Conservation (phyloP, 1,284 basidiomycete species). For the Cryptococcus sp. region DNA sequence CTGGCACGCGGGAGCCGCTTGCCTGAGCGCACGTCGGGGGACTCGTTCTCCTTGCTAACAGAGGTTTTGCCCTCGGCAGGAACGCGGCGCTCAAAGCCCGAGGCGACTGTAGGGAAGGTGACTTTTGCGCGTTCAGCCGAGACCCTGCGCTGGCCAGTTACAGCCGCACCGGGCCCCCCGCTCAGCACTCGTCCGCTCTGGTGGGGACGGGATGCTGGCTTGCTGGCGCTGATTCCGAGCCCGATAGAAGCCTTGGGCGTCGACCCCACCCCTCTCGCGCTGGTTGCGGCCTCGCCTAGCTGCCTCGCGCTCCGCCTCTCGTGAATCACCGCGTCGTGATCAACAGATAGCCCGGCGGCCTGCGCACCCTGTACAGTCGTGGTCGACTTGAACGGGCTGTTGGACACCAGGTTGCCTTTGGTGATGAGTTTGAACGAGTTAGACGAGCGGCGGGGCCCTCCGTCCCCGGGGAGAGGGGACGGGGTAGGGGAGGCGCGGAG, state of each 20-base stretch:
- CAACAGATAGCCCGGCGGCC: conserved; percentile 21
- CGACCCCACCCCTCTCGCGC: conserved; percentile 30
- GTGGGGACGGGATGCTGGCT: conserved; percentile 9
- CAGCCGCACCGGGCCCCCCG: conserved; percentile 21
- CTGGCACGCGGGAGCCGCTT: conserved; percentile 66
- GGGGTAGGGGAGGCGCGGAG: conserved; percentile 17
- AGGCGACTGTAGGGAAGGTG: conserved; percentile 20
- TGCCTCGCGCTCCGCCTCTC: conserved; percentile 30
- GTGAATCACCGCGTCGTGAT: conserved; percentile 34
- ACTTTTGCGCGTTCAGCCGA: conserved; percentile 34
- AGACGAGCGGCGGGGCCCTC: conserved; percentile 64
- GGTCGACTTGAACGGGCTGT: conserved; percentile 74
- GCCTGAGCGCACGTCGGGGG: conserved; percentile 56
- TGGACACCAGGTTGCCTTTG: conserved; percentile 76
- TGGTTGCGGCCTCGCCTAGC: conserved; percentile 31
- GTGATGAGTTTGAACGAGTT: conserved; percentile 77
- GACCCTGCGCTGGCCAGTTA: conserved; percentile 37
- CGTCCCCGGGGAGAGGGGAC: conserved; percentile 21
- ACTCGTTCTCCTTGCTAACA: conserved; percentile 60
- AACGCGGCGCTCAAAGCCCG: conserved; percentile 14
- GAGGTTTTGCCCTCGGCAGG: conserved; percentile 37
- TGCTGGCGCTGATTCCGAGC: conserved; percentile 33
- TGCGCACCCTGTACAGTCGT: conserved; percentile 33
- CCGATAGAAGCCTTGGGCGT: conserved; percentile 42
- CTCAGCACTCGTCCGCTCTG: conserved; percentile 1